Evolutionary conservation across 164 flowering plant genomes (phyloP), one percentile per base, ranked within the genome.

Genomic region (Magnolia changhungtana): DNA sequence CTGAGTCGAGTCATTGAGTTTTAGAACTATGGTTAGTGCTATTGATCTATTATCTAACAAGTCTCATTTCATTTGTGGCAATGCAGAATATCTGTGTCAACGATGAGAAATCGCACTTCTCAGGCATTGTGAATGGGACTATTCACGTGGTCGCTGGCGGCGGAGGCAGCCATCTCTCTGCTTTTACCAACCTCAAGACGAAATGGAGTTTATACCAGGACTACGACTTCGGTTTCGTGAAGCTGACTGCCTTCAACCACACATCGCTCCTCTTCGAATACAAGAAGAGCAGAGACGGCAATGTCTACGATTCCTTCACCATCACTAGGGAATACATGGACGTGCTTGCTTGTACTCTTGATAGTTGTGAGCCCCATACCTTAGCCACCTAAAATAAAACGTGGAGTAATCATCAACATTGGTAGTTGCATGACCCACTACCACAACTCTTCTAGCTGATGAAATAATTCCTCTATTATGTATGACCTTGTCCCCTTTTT

Each of bases 101-200:
- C 72, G 21, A 79, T 3, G 97, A 84, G 58, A 91, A 75, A 66
- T 55, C 83, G 49, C 86, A 89, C 61, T 94, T 86, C 81, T 85
- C 89, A 0, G 97, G 98, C 31, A 74, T 74, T 0, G 76, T 88
- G 78, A 89, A 87, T 7, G 98, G 93, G 18, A 92, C 98, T 6
- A 89, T 92, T 64, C 97, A 92, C 70, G 92, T 94, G 0, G 95
- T 92, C 7, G 98, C 67, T 16, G 97, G 98, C 3, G 98, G 98
- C 2, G 97, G 87, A 59, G 98, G 97, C 23, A 81, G 89, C 70
- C 95, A 91, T 79, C 76, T 91, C 18, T 82, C 92, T 0, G 23
- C 68, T 0, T 94, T 88, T 77, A 84, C 86, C 50, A 19, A 72
- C 2, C 50, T 84, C 20, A 72, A 72, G 1, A 85, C 97, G 0